phyloP scores from a whole-genome alignment of 257 asterid genomes.

The Capsicum rhomboideum region DNA sequence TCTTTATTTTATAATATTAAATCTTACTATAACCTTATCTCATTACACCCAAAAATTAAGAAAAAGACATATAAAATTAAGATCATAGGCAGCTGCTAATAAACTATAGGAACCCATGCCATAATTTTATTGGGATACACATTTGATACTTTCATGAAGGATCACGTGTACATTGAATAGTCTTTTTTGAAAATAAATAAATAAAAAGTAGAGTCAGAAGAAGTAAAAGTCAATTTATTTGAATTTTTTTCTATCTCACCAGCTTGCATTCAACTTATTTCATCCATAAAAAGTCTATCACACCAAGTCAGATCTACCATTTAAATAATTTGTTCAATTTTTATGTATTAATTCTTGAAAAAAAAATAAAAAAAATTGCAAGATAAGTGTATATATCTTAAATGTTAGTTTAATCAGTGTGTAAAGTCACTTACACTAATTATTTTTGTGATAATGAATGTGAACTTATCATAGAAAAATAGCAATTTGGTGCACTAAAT shows the following conservation, averaged over 20 bases:
- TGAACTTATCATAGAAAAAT: too few species aligned
- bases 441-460: too few species aligned
- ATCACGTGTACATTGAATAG: neutral
- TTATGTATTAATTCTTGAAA: neutral
- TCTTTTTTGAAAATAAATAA: neutral
- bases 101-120: neutral
- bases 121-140: neutral
- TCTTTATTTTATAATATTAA: neutral
- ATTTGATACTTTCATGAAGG: neutral
- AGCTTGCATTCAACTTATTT: neutral
- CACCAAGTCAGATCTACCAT: neutral
- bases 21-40: neutral
- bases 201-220: neutral
- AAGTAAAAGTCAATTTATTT: neutral
- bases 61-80: neutral
- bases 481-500: too few species aligned
- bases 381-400: neutral
- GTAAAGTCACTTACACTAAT: too few species aligned
- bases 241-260: neutral
- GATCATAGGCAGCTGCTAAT: neutral
- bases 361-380: neutral
- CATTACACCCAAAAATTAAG: neutral
- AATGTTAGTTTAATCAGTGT: too few species aligned
- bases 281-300: neutral
- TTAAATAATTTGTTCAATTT: neutral